A percentile compares a stretch with the other conserved stretches of the same genome.
Conservation (phyloP, 1,284 basidiomycete species). For the Wallemia hederae region DNA sequence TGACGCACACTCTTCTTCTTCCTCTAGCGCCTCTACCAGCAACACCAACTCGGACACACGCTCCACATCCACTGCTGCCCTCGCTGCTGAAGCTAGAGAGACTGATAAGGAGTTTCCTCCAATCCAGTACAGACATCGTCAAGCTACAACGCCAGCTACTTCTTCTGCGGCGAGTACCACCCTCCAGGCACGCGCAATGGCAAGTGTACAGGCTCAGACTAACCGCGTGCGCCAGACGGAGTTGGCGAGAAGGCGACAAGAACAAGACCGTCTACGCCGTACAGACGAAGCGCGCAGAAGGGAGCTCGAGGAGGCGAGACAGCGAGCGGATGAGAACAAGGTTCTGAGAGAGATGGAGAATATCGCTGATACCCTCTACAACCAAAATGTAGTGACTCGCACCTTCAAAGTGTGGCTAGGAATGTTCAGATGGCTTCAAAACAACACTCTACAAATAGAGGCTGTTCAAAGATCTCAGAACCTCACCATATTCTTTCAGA, state of each 20-base stretch:
- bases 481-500: background rate
- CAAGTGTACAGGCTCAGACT: background rate
- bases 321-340: background rate
- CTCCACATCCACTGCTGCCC: background rate
- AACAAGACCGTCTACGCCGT: background rate
- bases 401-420: background rate
- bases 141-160: background rate
- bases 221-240: background rate
- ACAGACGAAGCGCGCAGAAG: background rate
- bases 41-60: background rate
- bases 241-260: background rate
- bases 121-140: background rate
- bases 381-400: background rate
- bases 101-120: background rate
- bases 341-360: background rate
- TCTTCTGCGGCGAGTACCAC: background rate
- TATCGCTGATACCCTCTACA: background rate
- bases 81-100: background rate
- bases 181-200: background rate
- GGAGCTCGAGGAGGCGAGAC: background rate
- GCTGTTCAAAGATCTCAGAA: background rate
- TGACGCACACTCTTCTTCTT: background rate
- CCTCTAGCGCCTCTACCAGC: background rate
- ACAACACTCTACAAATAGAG: background rate
- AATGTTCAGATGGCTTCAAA: background rate